phyloP scores from a whole-genome alignment of 148 eudicot species.

The Diospyros kaki region DNA sequence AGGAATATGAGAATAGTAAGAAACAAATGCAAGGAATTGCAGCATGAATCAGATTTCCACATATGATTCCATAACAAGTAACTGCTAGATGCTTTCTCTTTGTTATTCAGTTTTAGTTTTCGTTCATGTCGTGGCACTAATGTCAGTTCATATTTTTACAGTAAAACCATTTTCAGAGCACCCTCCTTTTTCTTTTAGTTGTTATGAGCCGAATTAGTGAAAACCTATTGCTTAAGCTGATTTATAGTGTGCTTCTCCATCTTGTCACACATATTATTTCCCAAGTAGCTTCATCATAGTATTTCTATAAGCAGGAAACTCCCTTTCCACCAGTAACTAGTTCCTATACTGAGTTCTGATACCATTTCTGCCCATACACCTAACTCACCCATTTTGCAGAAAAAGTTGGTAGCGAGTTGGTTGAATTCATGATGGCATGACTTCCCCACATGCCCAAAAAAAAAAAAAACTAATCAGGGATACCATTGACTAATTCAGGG shows the following conservation, averaged over 20 bases:
- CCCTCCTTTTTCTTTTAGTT: not conserved
- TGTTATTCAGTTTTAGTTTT: no score
- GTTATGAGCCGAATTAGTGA: not conserved
- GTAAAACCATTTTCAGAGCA: not conserved
- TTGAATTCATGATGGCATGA: not conserved
- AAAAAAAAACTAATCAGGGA: not conserved
- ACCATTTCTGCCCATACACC: not conserved
- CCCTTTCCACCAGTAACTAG: not conserved
- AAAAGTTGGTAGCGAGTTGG: not conserved
- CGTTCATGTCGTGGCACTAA: not conserved
- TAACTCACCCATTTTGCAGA: not conserved
- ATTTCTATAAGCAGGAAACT: not conserved
- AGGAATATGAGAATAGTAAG: not conserved
- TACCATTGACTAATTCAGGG: not conserved
- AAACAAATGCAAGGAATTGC: not conserved
- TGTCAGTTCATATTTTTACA: not conserved
- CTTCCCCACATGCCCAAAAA: no score
- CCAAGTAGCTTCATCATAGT: not conserved
- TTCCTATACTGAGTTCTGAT: not conserved
- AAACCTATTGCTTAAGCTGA: not conserved
- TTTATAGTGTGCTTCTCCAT: not conserved
- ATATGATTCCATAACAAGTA: not conserved
- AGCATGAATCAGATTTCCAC: not conserved
- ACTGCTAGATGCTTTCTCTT: not conserved
- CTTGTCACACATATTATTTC: not conserved